phyloP scores from a whole-genome alignment of 1,139 yeast genomes.

The Candida frijolesensis region DNA sequence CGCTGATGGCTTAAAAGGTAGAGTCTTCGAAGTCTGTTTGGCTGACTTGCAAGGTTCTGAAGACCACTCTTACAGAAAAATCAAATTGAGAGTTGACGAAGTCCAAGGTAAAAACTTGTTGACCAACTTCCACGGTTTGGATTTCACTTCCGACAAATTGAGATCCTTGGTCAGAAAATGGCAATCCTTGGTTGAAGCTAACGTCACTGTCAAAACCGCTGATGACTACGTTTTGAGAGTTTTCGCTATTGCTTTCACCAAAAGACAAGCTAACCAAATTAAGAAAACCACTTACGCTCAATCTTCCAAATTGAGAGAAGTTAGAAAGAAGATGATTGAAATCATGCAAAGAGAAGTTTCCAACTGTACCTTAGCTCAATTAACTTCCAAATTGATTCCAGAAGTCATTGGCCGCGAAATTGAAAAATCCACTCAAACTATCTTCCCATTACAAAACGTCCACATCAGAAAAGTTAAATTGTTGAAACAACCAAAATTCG shows the following conservation, averaged over 20 bases:
- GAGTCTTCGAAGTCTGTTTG: constrained; percentile 51
- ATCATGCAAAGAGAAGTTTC: constrained; percentile 56
- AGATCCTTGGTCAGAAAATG: constrained; percentile 56
- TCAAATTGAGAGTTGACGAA: constrained; percentile 56
- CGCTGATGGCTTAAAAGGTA: constrained; percentile 55
- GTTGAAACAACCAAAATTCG: constrained; percentile 56
- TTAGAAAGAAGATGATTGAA: constrained; percentile 54
- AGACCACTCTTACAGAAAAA: constrained; percentile 55
- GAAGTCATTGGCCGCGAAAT: constrained; percentile 57
- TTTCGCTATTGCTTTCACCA: constrained; percentile 55
- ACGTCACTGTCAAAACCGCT: constrained; percentile 53
- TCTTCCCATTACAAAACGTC: constrained; percentile 55
- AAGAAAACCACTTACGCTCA: constrained; percentile 55
- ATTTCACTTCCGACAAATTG: constrained; percentile 52
- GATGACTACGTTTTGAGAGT: constrained; percentile 54
- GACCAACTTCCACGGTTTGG: constrained; percentile 57
- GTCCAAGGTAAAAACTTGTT: constrained; percentile 57
- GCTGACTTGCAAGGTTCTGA: constrained; percentile 57
- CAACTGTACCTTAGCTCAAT: constrained; percentile 52
- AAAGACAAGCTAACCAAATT: constrained; percentile 55
- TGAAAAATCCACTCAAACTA: constrained; percentile 53
- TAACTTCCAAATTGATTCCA: constrained; percentile 53
- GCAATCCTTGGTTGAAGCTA: constrained; percentile 57
- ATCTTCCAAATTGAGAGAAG: constrained; percentile 53
- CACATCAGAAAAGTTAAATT: constrained; percentile 57